A percentile compares a stretch with the other conserved stretches of the same genome.
Conservation (phyloP, 306 rosid species). For the Macrotyloma uniflorum region DNA sequence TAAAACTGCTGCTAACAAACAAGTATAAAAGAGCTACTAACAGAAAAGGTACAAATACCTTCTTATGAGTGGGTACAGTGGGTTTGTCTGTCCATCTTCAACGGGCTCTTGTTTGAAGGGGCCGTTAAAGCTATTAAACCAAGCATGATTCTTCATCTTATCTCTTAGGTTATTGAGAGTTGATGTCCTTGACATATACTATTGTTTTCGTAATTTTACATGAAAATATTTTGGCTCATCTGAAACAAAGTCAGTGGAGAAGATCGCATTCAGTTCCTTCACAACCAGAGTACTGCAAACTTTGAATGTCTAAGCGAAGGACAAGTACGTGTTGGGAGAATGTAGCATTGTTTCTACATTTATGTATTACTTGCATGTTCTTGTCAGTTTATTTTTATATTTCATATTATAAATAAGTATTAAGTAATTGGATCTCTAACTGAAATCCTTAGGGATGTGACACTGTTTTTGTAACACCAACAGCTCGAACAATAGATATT, state of each 20-base stretch:
- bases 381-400: constrained; percentile 49
- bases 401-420: constrained; percentile 56
- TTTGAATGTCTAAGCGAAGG: constrained; percentile 74
- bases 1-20: constrained; percentile 14
- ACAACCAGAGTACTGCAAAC: constrained; percentile 93
- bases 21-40: background rate
- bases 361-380: constrained; percentile 25
- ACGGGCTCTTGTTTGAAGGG: background rate
- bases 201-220: constrained; percentile 15
- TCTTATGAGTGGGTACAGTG: no score
- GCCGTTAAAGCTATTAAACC: background rate
- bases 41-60: background rate
- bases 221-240: constrained; percentile 33
- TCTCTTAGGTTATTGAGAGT: background rate
- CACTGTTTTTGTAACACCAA: constrained; percentile 94
- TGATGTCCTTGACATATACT: constrained; percentile 6
- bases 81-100: background rate
- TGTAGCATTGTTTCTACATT: constrained; percentile 41
- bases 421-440: constrained; percentile 72
- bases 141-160: background rate
- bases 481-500: constrained; percentile 95
- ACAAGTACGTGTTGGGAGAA: constrained; percentile 60
- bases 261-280: constrained; percentile 89
- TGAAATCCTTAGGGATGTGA: constrained; percentile 93
- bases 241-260: constrained; percentile 80